A percentile compares a stretch with the other conserved stretches of the same genome.
These are phyloP conservation scores for Vinca minor DNA, from an alignment of 257 asterid species.

Conservation along the genomic window DNA sequence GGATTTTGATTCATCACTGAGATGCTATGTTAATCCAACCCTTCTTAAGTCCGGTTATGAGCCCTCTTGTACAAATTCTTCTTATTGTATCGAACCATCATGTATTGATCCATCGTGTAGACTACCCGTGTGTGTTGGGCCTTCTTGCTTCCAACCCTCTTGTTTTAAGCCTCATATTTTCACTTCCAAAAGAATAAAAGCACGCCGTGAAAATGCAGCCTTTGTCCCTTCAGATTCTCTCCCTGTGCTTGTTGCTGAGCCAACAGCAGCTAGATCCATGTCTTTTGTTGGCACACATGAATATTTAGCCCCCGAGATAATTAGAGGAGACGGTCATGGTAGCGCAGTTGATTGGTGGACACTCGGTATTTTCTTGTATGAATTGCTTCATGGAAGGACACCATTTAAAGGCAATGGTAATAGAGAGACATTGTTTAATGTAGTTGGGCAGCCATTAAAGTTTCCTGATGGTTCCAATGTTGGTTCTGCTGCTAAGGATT, in stretches of 20 bases:
- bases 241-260: conserved; percentile 74
- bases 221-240: conserved; percentile 33
- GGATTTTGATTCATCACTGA: conserved; percentile 74
- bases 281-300: conserved; percentile 96
- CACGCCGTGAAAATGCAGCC: conserved; percentile 29
- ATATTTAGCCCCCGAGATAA: conserved; percentile 80
- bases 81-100: conserved; percentile 75
- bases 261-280: conserved; percentile 84
- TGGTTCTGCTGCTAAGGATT: conserved; percentile 76
- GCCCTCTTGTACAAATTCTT: conserved; percentile 49
- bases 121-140: conserved; percentile 64
- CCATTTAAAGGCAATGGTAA: conserved; percentile 79
- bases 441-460: conserved; percentile 70
- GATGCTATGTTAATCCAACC: conserved; percentile 75
- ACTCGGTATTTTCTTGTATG: conserved; percentile 72
- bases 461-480: conserved; percentile 54
- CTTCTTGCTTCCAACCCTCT: conserved; percentile 76
- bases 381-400: conserved; percentile 74
- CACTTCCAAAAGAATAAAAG: conserved; percentile 41
- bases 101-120: conserved; percentile 73
- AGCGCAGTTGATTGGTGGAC: conserved; percentile 99
- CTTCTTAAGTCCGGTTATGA: conserved; percentile 41
- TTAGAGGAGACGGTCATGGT: conserved; percentile 96
- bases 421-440: conserved; percentile 77
- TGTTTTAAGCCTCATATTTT: conserved; percentile 80